Evolutionary conservation across 1,284 basidiomycete species (phyloP).

Genomic region (Coniferiporia weirii): DNA sequence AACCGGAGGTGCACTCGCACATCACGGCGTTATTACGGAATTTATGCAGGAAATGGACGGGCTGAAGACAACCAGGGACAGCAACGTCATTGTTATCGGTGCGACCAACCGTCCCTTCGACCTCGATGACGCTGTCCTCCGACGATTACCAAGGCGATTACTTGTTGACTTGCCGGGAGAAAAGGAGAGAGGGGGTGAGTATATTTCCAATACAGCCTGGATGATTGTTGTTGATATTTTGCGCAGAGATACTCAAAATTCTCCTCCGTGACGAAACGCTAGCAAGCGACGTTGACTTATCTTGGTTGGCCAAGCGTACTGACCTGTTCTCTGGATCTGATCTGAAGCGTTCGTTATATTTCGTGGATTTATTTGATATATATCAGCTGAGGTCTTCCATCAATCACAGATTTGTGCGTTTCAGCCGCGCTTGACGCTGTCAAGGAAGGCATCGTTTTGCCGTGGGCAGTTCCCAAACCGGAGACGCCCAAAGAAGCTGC

Average conservation of each 20-base stretch:
- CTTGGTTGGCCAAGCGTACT: conserved; percentile 64
- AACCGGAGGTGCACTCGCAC: conserved; percentile 77
- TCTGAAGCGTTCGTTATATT: conserved; percentile 71
- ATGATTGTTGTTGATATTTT: conserved; percentile 10
- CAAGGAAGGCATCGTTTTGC: conserved; percentile 75
- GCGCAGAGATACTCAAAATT: conserved; percentile 76
- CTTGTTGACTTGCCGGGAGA: conserved; percentile 82
- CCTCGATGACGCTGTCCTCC: conserved; percentile 79
- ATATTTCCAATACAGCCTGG: not conserved
- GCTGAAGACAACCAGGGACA: conserved; percentile 72
- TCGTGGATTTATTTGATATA: not conserved
- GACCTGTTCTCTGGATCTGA: conserved; percentile 92
- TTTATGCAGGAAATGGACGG: conserved; percentile 99
- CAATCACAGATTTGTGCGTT: conserved; percentile 73
- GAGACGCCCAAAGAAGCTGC: conserved; percentile 16
- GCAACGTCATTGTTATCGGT: conserved; percentile 88
- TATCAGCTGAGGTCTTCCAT: conserved; percentile 19
- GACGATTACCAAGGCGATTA: conserved; percentile 77
- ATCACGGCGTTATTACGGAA: conserved; percentile 82
- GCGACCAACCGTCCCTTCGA: conserved; percentile 91
- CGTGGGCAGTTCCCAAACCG: conserved; percentile 47
- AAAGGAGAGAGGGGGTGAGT: conserved; percentile 73
- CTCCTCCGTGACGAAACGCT: conserved; percentile 73
- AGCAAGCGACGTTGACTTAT: conserved; percentile 62
- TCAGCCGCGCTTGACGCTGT: conserved; percentile 84